Evolutionary conservation across 2,329 filamentous ascomycete genomes (phyloP), one percentile per base, ranked within the genome.

Genomic region (Clarireedia paspali): DNA sequence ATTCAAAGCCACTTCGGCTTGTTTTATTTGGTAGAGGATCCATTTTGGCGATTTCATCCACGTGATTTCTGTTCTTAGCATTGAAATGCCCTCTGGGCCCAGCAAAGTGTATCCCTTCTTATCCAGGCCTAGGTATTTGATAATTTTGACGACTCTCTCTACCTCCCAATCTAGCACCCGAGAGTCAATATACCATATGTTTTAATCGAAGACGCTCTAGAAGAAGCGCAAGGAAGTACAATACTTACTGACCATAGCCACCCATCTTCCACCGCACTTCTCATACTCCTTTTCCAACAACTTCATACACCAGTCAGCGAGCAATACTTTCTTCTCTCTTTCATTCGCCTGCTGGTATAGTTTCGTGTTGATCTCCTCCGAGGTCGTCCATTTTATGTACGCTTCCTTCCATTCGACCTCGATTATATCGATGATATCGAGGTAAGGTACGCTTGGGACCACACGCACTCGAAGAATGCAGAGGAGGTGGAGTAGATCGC

Each of bases 201-300:
- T n/a, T 6, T 27, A 10, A 15, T 12, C 36, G 40, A 24, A 20
- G 12, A 12, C 5, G 10, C 30, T 34, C 30, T 34, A 34, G 30
- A 14, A 34, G 10, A 34, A 4, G 4, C 10, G 9, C 30, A 27
- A n/a, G 20, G 12, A 15, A 15, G 9, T 1, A 23, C 27, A 55
- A 27, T 27, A 50, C 53, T 55, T 23, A 55, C 53, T 55, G 44
- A 55, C 46, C 23, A 38, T 47, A 27, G 53, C 53, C 38, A 55
- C 46, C 53, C 53, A 55, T 36, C 53, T 55, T 1, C 53, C 53
- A 17, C 53, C 53, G 34, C 53, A 47, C 7, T 42, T 55, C 36
- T 20, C 42, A 17, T 50, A 20, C 24, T 55, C 53, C 17, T 44
- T n/a, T 34, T 24, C 45, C 36, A 44, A 36, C 17, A 50, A 23